Percentiles rank a stretch among this genome's conserved stretches.
Evolutionary conservation across 805 yeast species (phyloP).

Genomic region (Suhomyces sp.): DNA sequence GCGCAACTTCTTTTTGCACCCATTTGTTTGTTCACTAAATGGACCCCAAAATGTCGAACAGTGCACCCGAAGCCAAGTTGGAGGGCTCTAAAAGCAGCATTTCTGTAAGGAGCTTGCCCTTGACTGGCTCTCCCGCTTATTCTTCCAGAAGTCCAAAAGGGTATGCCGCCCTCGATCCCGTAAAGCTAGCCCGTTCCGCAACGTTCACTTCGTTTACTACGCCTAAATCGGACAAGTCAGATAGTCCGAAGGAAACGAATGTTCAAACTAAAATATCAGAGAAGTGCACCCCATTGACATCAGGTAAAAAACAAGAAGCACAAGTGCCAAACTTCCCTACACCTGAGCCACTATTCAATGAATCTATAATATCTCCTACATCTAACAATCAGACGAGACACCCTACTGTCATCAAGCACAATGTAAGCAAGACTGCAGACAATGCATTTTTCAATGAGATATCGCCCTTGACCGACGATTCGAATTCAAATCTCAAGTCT

Average conservation of each 20-base stretch:
- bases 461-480: slow-evolving; percentile 9
- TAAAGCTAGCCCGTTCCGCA: not conserved
- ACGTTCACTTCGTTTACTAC: not conserved
- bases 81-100: not conserved
- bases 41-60: not conserved
- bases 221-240: not conserved
- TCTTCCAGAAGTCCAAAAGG: not conserved
- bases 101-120: not conserved
- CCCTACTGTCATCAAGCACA: slow-evolving; percentile 1
- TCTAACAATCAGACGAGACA: not conserved
- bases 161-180: not conserved
- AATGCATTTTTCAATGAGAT: slow-evolving; percentile 5
- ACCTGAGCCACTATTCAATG: slow-evolving; percentile 12
- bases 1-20: not conserved
- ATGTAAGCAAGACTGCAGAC: not conserved
- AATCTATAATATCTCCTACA: slow-evolving; percentile 12
- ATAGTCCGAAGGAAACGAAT: not conserved
- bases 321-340: not conserved
- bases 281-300: not conserved
- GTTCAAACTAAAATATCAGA: not conserved
- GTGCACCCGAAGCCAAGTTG: not conserved
- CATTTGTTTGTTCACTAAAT: not conserved
- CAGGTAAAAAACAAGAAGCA: not conserved
- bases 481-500: not conserved
- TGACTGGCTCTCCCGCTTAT: not conserved